phyloP scores from a whole-genome alignment of 768 basidiomycete genomes.

The Mycena metata region DNA sequence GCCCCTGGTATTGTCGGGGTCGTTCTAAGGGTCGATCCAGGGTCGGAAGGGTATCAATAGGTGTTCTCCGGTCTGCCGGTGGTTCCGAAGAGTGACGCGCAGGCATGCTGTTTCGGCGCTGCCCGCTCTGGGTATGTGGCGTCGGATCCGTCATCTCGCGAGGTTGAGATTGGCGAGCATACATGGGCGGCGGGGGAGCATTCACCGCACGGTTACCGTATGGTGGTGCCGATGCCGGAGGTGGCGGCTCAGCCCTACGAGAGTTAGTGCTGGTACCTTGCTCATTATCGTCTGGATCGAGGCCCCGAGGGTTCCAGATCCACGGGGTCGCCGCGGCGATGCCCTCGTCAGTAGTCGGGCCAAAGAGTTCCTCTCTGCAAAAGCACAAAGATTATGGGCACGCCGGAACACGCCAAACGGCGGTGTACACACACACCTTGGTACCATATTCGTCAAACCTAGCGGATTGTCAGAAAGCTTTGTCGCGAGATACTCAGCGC shows the following conservation, averaged over 20 bases:
- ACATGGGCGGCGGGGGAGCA: slow-evolving; percentile 12
- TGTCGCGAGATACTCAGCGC: slow-evolving; percentile 74
- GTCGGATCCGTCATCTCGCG: slow-evolving; percentile 35
- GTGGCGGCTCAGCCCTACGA: slow-evolving; percentile 26
- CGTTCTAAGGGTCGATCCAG: slow-evolving; percentile 23
- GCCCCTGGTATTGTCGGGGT: slow-evolving; percentile 33
- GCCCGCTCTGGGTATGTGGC: slow-evolving; percentile 30
- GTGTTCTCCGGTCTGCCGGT: slow-evolving; percentile 34
- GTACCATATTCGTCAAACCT: slow-evolving; percentile 75
- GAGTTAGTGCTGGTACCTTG: slow-evolving; percentile 32
- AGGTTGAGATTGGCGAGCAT: slow-evolving; percentile 23
- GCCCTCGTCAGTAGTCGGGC: slow-evolving; percentile 46
- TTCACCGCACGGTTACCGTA: not conserved
- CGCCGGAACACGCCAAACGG: slow-evolving; percentile 16
- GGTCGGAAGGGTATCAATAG: slow-evolving; percentile 25
- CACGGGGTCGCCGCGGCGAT: slow-evolving; percentile 71
- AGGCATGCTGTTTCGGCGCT: slow-evolving; percentile 18
- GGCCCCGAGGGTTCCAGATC: slow-evolving; percentile 75
- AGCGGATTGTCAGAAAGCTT: slow-evolving; percentile 73
- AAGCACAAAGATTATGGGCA: slow-evolving; percentile 16
- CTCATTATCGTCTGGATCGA: slow-evolving; percentile 50
- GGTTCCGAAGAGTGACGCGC: slow-evolving; percentile 46
- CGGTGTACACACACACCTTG: slow-evolving; percentile 56
- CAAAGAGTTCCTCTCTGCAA: slow-evolving; percentile 52
- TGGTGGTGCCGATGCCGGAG: slow-evolving; percentile 27